Base-by-base conservation (phyloP, 805 yeast species). In the Yarrowia sp. region DNA sequence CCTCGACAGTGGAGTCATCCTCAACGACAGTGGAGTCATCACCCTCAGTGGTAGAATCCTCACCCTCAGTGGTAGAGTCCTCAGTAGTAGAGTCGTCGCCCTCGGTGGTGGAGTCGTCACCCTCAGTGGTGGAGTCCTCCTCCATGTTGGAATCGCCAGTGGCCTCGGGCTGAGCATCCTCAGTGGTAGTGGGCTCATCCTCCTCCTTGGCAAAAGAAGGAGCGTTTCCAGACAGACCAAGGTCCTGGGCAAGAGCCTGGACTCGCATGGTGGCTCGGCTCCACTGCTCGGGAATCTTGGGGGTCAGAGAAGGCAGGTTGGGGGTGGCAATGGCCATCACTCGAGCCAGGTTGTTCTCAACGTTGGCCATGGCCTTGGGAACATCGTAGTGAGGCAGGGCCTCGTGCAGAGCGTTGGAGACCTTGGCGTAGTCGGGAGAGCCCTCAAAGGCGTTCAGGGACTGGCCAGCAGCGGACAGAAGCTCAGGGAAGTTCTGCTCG, bases 381-480 rank as follows among this genome's bases (percentile, higher is more conserved):
- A 49, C 67, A 10, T 63, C 67, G 56, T 63, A 63, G 46, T 63
- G 67, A 15, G 67, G 43, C 15, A 63, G 50, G 8, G 66, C 66
- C 8, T 35, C 8, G 35, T 43, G 53, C 32, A 59, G 53, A 19
- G 16, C 66, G 12, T 16, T 11, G 16, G 66, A 45, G 19, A 46
- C 66, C 53, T 59, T 32, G 53, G 55, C 67, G 48, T 48, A 63
- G 46, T 63, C 67, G n/a, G 67, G 67, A 15, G 67, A 63, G 42
- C 10, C 40, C 67, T 63, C 67, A 26, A 63, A 63, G 16, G 67
- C 55, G 11, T n/a, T 40, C 48, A 63, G 56, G 16, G 56, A 15
- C 46, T 48, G 22, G 16, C 56, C 56, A 19, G 67, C 67, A n/a
- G 55, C 56, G 48, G 67, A 63, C 19, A 63, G 67, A 8, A 48